Percentiles rank a stretch among this genome's conserved stretches.
Evolutionary conservation across 441 rosid genomes (phyloP).

Genomic region (Geranium incanum): DNA sequence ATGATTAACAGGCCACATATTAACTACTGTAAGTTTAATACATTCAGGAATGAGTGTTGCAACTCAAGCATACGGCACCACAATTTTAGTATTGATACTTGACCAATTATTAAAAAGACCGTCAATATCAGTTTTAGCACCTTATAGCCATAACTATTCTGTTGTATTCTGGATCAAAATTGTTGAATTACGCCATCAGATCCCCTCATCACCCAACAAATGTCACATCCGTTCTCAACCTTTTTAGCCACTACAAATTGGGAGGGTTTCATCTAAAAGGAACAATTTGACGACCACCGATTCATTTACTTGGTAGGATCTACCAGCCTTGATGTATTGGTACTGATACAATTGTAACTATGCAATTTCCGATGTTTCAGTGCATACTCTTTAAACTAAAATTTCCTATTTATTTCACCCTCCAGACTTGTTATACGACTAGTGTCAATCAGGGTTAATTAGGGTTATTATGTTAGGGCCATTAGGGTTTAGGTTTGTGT

Average conservation of each 20-base stretch:
- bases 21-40: conserved; percentile 7
- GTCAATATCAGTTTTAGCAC: neutral
- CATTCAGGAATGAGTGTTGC: conserved; percentile 10
- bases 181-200: neutral
- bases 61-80: conserved; percentile 6
- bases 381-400: neutral
- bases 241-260: neutral
- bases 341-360: neutral
- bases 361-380: neutral
- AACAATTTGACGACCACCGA: neutral
- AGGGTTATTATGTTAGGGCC: too few relatives aligned
- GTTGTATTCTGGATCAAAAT: neutral
- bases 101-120: conserved; percentile 2
- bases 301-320: neutral
- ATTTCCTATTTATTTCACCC: neutral
- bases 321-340: neutral
- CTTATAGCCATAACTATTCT: neutral
- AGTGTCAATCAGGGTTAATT: neutral
- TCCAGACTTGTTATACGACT: neutral
- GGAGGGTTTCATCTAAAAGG: neutral
- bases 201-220: neutral
- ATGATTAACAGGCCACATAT: conserved; percentile 19
- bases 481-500: too few relatives aligned
- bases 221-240: neutral
- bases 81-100: conserved; percentile 1